phyloP scores from a whole-genome alignment of 106 monocot species.

The Dendrobium huoshanense region DNA sequence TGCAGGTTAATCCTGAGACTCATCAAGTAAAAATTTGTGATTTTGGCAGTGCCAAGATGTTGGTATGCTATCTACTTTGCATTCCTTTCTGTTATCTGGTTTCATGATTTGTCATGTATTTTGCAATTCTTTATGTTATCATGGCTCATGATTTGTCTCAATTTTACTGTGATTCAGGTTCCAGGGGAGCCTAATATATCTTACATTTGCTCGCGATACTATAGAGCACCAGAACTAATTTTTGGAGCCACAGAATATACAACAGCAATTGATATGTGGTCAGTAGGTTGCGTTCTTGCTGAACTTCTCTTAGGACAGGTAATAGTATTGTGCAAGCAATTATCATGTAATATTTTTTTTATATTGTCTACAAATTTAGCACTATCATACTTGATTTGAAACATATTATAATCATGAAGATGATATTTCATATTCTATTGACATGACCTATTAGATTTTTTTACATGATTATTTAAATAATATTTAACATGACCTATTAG shows the following conservation, averaged over 20 bases:
- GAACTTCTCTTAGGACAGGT: conserved; percentile 31
- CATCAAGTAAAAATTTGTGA: conserved; percentile 86
- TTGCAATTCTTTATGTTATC: background rate
- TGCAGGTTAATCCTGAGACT: conserved; percentile 65
- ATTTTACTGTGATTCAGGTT: conserved; percentile 36
- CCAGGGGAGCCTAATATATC: conserved; percentile 91
- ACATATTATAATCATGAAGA: background rate
- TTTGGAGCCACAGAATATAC: conserved; percentile 44
- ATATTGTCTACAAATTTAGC: background rate
- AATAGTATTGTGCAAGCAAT: background rate
- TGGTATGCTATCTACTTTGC: conserved; percentile 34
- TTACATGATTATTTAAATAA: too few species aligned
- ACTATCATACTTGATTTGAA: background rate
- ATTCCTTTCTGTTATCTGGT: background rate
- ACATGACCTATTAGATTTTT: background rate
- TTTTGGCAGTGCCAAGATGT: conserved; percentile 92
- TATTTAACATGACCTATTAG: too few species aligned
- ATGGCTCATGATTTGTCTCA: background rate
- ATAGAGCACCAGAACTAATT: conserved; percentile 84
- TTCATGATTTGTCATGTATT: background rate
- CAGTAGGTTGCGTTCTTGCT: conserved; percentile 30
- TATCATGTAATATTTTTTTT: background rate
- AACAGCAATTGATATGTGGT: conserved; percentile 29
- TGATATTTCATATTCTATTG: background rate
- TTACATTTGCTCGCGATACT: conserved; percentile 88